Evolutionary conservation across 495 filamentous ascomycete genomes (phyloP).

Genomic region (Podospora pseudoanserina): DNA sequence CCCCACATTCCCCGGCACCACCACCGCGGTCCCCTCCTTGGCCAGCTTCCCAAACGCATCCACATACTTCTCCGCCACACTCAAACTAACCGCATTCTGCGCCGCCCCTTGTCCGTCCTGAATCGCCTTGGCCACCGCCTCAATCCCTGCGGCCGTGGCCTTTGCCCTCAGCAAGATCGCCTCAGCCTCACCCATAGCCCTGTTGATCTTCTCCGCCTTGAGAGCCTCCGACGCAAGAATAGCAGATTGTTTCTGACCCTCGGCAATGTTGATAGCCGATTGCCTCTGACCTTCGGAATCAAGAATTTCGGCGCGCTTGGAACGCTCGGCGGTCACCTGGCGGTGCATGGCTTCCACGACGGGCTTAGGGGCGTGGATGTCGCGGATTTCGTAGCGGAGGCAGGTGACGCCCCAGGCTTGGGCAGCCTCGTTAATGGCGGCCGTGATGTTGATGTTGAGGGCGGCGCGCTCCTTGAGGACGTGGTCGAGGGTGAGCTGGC

Average conservation of each 20-base stretch:
- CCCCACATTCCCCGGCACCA: conserved; percentile 96
- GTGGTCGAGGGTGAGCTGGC: conserved; percentile 92
- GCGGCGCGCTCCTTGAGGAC: conserved; percentile 93
- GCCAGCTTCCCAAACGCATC: conserved; percentile 90
- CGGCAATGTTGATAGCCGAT: conserved; percentile 96
- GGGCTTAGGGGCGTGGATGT: conserved; percentile 91
- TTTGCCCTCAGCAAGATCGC: conserved; percentile 81
- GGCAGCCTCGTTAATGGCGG: conserved; percentile 96
- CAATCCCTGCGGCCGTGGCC: conserved; percentile 85
- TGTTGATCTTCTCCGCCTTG: conserved; percentile 85
- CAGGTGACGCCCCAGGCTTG: conserved; percentile 95
- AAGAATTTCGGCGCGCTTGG: conserved; percentile 94
- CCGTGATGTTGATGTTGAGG: conserved; percentile 95
- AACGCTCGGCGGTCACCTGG: conserved; percentile 93
- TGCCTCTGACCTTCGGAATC: conserved; percentile 95
- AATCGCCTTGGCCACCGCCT: conserved; percentile 74
- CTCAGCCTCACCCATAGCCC: conserved; percentile 84
- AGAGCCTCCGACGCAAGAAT: conserved; percentile 95
- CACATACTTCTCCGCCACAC: conserved; percentile 95
- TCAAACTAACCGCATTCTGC: conserved; percentile 76
- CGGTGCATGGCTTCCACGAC: conserved; percentile 97
- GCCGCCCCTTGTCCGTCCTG: conserved; percentile 65
- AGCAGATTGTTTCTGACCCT: conserved; percentile 91
- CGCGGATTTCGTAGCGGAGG: conserved; percentile 93
- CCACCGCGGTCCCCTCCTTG: conserved; percentile 87